These are phyloP conservation scores for Coprinellus micaceus DNA, from an alignment of 768 basidiomycete genomes.

Conservation along the genomic window DNA sequence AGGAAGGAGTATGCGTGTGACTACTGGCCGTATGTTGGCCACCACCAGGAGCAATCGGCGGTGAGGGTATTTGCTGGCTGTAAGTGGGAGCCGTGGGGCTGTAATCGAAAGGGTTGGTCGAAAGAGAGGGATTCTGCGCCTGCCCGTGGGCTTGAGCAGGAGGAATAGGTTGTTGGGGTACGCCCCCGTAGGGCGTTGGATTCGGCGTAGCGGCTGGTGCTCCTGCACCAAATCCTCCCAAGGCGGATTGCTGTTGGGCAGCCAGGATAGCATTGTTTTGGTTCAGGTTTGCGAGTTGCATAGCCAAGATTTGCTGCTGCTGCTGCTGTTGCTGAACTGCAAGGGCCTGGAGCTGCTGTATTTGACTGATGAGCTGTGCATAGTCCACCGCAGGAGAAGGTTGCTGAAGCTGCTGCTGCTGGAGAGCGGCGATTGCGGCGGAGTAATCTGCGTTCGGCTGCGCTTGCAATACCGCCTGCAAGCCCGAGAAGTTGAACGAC, in stretches of 20 bases:
- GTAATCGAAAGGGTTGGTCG: too few relatives aligned
- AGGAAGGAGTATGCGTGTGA: background rate
- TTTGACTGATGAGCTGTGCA: background rate
- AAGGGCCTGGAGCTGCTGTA: background rate
- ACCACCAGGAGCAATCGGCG: background rate
- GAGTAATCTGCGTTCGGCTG: background rate
- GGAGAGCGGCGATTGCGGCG: background rate
- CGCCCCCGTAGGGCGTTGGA: background rate
- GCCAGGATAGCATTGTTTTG: background rate
- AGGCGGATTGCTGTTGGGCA: background rate
- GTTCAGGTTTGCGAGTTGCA: background rate
- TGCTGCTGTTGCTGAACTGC: background rate
- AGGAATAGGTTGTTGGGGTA: background rate
- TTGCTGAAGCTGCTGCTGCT: conserved; percentile 1
- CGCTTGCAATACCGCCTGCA: background rate
- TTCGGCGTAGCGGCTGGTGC: background rate
- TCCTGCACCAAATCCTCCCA: background rate
- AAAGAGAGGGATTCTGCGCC: too few relatives aligned
- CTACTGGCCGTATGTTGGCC: background rate
- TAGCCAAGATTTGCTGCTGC: background rate
- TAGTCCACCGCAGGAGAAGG: background rate
- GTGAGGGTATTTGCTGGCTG: too few relatives aligned
- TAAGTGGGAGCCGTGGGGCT: too few relatives aligned
- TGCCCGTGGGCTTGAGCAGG: too few relatives aligned
- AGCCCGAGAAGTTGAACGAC: background rate